Conservation (phyloP, 441 rosid genomes). For the Pelargonium cotyledonis region DNA sequence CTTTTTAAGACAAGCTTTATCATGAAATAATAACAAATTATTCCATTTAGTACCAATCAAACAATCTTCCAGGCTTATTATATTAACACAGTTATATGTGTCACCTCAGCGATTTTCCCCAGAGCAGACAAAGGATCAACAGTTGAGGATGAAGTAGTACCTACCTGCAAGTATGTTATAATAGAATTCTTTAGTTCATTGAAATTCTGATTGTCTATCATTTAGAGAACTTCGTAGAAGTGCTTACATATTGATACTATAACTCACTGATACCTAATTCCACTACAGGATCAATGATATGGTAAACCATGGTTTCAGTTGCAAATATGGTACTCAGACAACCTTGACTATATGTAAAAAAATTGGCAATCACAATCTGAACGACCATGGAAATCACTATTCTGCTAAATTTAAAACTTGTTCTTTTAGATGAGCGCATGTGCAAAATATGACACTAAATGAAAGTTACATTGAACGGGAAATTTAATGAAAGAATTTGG, state of each 20-base stretch:
- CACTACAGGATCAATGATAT: not conserved
- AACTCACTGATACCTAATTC: not conserved
- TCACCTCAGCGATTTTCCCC: slow-evolving; percentile 66
- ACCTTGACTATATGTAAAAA: not conserved
- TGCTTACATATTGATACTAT: not conserved
- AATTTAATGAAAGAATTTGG: no score
- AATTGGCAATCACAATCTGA: no score
- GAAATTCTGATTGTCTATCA: not conserved
- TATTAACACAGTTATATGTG: not conserved
- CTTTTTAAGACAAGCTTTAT: not conserved
- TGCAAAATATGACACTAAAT: no score
- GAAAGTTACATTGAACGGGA: no score
- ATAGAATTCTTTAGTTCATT: slow-evolving; percentile 8
- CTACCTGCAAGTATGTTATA: slow-evolving; percentile 47
- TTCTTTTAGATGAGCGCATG: not conserved
- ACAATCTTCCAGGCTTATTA: not conserved
- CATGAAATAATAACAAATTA: not conserved
- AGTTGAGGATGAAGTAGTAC: slow-evolving; percentile 88
- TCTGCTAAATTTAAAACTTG: not conserved
- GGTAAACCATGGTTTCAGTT: not conserved
- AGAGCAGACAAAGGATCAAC: slow-evolving; percentile 64
- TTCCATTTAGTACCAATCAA: not conserved
- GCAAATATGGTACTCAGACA: not conserved
- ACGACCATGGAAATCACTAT: not conserved
- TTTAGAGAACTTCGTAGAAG: slow-evolving; percentile 7